Base-by-base conservation (phyloP, 2,329 filamentous ascomycete species). In the Alternaria brassicicola region DNA sequence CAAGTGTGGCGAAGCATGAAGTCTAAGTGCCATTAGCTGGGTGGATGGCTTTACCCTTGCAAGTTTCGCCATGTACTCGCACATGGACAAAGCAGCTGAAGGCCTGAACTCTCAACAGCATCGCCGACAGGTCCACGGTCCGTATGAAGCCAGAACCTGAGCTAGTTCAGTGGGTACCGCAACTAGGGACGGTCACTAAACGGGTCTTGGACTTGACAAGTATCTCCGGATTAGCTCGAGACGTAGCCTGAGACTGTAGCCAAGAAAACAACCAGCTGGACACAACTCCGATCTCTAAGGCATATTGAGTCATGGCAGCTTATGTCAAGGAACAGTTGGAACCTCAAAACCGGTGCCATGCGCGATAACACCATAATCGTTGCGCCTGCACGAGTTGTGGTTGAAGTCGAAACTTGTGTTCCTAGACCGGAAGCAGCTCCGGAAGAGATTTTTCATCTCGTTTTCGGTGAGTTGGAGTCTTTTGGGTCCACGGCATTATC, bases 251-350 rank as follows among this genome's bases (percentile, higher is more conserved):
- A 33, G 38, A 25, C 7, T 33, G 21, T 23, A 42, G 51, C 45
- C 39, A 30, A 33, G 45, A n/a, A n/a, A 38, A 33, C n/a, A 39
- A 49, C 48, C 48, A 52, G 26, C n/a, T 45, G 53, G 47, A 52
- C 53, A 17, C 30, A 10, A 33, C 23, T 38, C 17, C 23, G 35
- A 21, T 10, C 19, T 25, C 21, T 38, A 48, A 47, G 38, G 28
- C 30, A 21, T 13, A 15, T 51, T 28, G 23, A 30, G 47, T 45
- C 30, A 36, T 30, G 13, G 7, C 43, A 43, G 15, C 8, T 6
- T 17, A 43, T 42, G 39, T 23, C 42, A 43, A n/a, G 28, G 35
- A 48, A 54, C 17, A 19, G 19, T 35, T 52, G 5, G 28, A 9
- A 33, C 25, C 35, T 42, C 28, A 36, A 48, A 25, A 43, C 42